These are phyloP conservation scores for Rhododendron mucronatum DNA, from an alignment of 148 eudicot species.

Conservation along the genomic window DNA sequence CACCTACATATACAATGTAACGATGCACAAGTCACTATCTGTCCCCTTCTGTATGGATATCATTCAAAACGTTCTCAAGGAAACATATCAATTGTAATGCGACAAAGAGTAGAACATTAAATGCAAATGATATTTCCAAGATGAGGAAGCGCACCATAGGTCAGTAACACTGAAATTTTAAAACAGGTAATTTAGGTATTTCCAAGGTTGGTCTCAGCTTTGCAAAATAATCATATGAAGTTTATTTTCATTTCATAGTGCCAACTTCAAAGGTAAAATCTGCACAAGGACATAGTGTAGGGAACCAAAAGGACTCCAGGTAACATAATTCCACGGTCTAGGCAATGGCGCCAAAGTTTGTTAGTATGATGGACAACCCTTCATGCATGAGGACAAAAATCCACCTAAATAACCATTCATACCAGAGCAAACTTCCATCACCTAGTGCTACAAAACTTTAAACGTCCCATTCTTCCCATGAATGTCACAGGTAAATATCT, in stretches of 20 bases:
- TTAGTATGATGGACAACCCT: background rate
- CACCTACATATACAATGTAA: slow-evolving; percentile 37
- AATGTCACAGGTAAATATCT: background rate
- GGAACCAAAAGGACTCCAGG: background rate
- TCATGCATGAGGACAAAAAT: background rate
- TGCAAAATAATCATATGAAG: background rate
- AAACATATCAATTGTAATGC: background rate
- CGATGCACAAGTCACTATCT: slow-evolving; percentile 6
- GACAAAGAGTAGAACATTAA: background rate
- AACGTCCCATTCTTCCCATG: background rate
- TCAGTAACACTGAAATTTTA: background rate
- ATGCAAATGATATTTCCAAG: background rate
- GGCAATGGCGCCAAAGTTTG: background rate
- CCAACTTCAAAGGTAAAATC: background rate
- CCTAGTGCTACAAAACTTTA: background rate
- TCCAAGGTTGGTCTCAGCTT: background rate
- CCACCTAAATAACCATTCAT: background rate
- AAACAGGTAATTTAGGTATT: background rate
- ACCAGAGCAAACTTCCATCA: background rate
- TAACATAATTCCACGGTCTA: background rate
- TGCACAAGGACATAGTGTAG: background rate
- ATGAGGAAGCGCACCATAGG: background rate
- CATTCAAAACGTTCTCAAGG: background rate
- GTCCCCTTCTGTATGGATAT: background rate
- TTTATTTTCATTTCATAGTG: background rate